Percentiles rank a stretch among this genome's conserved stretches.
Conservation (phyloP, 1,284 basidiomycete species). For the Ganoderma resinaceum region DNA sequence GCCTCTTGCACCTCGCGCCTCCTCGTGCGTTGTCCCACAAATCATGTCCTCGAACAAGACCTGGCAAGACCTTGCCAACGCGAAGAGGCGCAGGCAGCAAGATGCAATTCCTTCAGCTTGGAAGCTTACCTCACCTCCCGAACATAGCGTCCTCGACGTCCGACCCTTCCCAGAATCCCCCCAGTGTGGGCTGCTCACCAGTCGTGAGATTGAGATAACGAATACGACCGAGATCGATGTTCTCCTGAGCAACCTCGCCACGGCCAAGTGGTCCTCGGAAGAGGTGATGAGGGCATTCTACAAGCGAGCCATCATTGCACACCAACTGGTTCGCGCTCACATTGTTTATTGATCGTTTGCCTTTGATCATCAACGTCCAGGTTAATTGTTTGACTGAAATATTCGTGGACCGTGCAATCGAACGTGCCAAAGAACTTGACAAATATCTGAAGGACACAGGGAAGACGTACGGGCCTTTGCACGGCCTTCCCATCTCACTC, state of each 20-base stretch:
- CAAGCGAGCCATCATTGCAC: slow-evolving; percentile 65
- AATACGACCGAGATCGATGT: slow-evolving; percentile 48
- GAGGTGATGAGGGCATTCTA: slow-evolving; percentile 63
- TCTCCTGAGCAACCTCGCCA: slow-evolving; percentile 49
- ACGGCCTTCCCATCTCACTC: slow-evolving; percentile 60
- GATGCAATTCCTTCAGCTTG: slow-evolving; percentile 57
- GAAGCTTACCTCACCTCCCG: slow-evolving; percentile 45
- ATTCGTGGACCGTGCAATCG: slow-evolving; percentile 54
- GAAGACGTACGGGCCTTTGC: slow-evolving; percentile 53
- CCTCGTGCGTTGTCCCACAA: background rate
- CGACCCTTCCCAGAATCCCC: slow-evolving; percentile 43
- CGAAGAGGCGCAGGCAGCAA: slow-evolving; percentile 51
- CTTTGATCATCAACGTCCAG: slow-evolving; percentile 26
- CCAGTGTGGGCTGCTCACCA: slow-evolving; percentile 52
- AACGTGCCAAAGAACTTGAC: slow-evolving; percentile 53
- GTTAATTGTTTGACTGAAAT: slow-evolving; percentile 61
- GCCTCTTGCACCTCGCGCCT: background rate
- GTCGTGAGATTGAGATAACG: slow-evolving; percentile 57
- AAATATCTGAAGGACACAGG: slow-evolving; percentile 48
- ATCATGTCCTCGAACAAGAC: background rate
- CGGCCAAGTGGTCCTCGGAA: slow-evolving; percentile 49
- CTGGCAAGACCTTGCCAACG: slow-evolving; percentile 52
- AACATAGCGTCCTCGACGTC: slow-evolving; percentile 47
- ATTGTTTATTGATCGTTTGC: background rate
- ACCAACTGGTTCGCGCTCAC: slow-evolving; percentile 56